phyloP scores from a whole-genome alignment of 495 filamentous ascomycete species.

The Podospora appendiculata region DNA sequence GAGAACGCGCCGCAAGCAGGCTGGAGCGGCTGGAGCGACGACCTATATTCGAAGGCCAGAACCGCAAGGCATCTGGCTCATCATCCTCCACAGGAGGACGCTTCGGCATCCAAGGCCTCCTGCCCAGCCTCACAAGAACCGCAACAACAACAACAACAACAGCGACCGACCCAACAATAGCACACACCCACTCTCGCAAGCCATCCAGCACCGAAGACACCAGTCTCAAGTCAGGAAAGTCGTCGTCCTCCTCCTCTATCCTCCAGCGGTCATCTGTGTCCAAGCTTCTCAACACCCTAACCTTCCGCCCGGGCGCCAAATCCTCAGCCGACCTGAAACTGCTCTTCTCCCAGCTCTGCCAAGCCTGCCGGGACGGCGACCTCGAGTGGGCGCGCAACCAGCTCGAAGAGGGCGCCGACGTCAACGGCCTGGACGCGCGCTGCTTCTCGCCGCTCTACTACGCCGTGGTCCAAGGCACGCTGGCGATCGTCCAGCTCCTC shows the following conservation, averaged over 20 bases:
- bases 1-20: not conserved
- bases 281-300: not conserved
- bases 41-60: not conserved
- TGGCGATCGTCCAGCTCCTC: slow-evolving; percentile 1
- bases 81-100: too few relatives aligned
- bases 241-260: not conserved
- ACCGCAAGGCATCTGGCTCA: too few relatives aligned
- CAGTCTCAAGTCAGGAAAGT: not conserved
- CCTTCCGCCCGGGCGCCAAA: not conserved
- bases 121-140: not conserved
- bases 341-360: not conserved
- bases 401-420: not conserved
- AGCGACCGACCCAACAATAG: not conserved
- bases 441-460: not conserved
- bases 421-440: not conserved
- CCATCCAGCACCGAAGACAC: not conserved
- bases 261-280: not conserved
- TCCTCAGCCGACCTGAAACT: not conserved
- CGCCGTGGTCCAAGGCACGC: not conserved
- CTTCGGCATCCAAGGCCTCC: too few relatives aligned
- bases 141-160: not conserved
- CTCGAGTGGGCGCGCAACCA: not conserved
- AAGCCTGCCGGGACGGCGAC: slow-evolving; percentile 3
- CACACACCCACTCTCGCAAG: not conserved
- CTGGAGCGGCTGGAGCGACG: not conserved